Conservation (phyloP, 129 eudicot genomes). For the Flaveria sonorensis region DNA sequence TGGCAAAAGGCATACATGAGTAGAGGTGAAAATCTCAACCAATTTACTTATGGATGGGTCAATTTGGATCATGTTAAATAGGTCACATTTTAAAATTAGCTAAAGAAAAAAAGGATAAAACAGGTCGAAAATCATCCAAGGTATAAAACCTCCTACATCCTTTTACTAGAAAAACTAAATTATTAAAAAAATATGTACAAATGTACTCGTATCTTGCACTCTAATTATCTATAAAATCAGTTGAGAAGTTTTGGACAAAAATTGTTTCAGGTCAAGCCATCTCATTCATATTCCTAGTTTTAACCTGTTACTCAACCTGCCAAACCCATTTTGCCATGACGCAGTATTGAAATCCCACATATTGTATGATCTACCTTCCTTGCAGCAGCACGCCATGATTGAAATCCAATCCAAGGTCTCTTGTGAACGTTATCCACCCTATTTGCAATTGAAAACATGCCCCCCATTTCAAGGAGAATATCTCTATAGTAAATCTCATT, state of each 20-base stretch:
- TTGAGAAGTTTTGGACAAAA: neutral
- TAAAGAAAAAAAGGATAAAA: neutral
- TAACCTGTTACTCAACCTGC: neutral
- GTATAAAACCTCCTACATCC: neutral
- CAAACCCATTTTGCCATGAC: neutral
- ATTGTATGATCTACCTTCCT: constrained; percentile 57
- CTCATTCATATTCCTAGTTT: neutral
- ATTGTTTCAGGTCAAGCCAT: neutral
- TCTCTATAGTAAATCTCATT: constrained; percentile 70
- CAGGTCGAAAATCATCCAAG: neutral
- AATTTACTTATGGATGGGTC: neutral
- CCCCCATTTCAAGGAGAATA: constrained; percentile 91
- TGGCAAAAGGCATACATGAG: constrained; percentile 10
- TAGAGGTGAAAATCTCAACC: neutral
- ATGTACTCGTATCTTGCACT: neutral
- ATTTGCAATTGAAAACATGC: constrained; percentile 93
- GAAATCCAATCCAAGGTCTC: constrained; percentile 97
- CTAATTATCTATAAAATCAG: neutral
- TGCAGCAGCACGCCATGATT: constrained; percentile 96
- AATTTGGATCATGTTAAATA: neutral
- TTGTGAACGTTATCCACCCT: constrained; percentile 80
- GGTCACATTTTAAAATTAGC: neutral
- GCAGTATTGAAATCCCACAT: constrained; percentile 16
- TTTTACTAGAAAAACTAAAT: neutral
- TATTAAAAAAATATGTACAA: neutral